These are phyloP conservation scores for Taiozyma onychis DNA, from an alignment of 1,139 yeast genomes.

Conservation along the genomic window DNA sequence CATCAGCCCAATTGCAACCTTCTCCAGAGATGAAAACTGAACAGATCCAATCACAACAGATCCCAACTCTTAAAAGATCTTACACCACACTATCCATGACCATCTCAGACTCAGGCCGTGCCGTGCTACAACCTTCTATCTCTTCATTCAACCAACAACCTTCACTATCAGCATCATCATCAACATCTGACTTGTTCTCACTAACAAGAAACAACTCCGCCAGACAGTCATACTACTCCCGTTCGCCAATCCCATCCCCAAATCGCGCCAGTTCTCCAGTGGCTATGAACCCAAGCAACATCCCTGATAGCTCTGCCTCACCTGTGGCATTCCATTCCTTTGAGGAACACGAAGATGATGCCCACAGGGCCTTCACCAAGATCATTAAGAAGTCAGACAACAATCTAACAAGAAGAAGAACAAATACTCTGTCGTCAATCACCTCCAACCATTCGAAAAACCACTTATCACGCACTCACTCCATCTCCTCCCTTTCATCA, in stretches of 20 bases:
- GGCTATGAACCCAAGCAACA: slow-evolving; percentile 5
- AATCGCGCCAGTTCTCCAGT: slow-evolving; percentile 13
- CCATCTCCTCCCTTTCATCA: slow-evolving; percentile 19
- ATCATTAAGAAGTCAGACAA: slow-evolving; percentile 11
- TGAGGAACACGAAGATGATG: slow-evolving; percentile 17
- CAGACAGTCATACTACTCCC: slow-evolving; percentile 7
- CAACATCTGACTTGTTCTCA: slow-evolving; percentile 18
- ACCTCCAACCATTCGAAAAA: slow-evolving; percentile 8
- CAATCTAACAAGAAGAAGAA: slow-evolving; percentile 13
- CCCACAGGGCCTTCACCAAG: slow-evolving; percentile 21
- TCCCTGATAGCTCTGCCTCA: slow-evolving; percentile 1
- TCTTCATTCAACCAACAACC: not conserved
- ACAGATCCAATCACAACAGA: not conserved
- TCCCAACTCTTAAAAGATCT: slow-evolving; percentile 16
- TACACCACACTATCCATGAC: slow-evolving; percentile 20
- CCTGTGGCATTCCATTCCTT: slow-evolving; percentile 6
- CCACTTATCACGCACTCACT: slow-evolving; percentile 16
- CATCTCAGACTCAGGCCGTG: slow-evolving; percentile 23
- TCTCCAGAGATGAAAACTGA: not conserved
- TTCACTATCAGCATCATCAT: slow-evolving; percentile 18
- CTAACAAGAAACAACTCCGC: slow-evolving; percentile 9
- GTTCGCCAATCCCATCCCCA: slow-evolving; percentile 18
- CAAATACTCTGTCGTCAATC: slow-evolving; percentile 19
- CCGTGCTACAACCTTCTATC: slow-evolving; percentile 19
- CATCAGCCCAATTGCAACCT: not conserved